Base-by-base conservation (phyloP, 108 stramenopile genomes). In the Fragilaria crotonensis region DNA sequence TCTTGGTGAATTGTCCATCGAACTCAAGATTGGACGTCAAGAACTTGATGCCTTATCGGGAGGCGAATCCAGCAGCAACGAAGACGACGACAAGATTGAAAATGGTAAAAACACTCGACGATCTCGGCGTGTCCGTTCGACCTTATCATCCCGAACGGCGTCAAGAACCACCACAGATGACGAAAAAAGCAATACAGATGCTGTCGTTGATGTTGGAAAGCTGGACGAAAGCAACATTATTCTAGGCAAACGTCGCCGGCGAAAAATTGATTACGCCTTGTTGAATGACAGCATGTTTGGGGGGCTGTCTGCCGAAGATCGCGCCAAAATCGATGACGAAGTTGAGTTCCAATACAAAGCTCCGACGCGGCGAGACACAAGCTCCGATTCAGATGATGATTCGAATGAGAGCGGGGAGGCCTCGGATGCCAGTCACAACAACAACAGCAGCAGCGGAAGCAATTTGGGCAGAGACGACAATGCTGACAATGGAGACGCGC, bases 271-370 rank as follows among this genome's bases (percentile, higher is more conserved):
- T 61, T 94, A 94, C 52, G 28, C 48, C 44, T 78, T 72, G 45
- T 60, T 93, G 32, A 84, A 83, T 51, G 86, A 89, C 50, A 59
- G 75, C 33, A 67, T 93, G 65, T 93, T 93, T 74, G 91, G 91
- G 31, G 66, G 78, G 31, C 57, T 81, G 27, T 66, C 78, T 1
- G 79, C 75, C 29, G 68, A 79, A 17, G 81, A 85, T 51, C 60
- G 63, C 19, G 57, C 64, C 3, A 52, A 65, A 29, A 62, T 81
- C 51, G 75, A 87, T 55, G 82, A 75, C 30, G 54, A 55, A 27
- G 71, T 77, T 29, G 81, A 70, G 48, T 77, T 30, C 36, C 57
- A 33, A 4, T 52, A 23, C 14, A n/a, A n/a, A n/a, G n/a, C n/a
- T n/a, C n/a, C n/a, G n/a, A n/a, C n/a, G n/a, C n/a, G n/a, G n/a